Percentiles rank a stretch among this genome's conserved stretches.
Conservation (phyloP, 495 filamentous ascomycete genomes). For the Daldinia grandis region DNA sequence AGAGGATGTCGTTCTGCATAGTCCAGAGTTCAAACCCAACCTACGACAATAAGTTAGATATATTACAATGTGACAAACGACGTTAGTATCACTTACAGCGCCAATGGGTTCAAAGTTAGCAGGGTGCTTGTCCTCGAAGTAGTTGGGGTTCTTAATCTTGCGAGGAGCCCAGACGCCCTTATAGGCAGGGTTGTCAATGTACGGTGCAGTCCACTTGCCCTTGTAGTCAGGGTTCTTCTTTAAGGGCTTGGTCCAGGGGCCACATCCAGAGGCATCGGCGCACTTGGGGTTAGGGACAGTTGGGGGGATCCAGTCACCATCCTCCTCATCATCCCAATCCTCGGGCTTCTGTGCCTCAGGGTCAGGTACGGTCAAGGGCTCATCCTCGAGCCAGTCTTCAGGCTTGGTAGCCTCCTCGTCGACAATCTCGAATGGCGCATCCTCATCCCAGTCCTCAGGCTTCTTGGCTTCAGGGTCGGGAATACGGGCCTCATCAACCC, state of each 20-base stretch:
- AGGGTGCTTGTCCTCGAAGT: constrained; percentile 97
- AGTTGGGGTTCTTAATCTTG: constrained; percentile 97
- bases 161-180: constrained; percentile 94
- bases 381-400: constrained; percentile 95
- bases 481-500: constrained; percentile 93
- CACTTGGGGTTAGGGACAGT: constrained; percentile 96
- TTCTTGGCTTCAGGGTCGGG: constrained; percentile 92
- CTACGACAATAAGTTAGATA: constrained; percentile 52
- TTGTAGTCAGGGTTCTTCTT: constrained; percentile 98
- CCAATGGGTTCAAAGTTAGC: constrained; percentile 98
- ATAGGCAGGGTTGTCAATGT: constrained; percentile 98
- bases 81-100: constrained; percentile 69
- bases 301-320: constrained; percentile 98
- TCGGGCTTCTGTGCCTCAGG: constrained; percentile 98
- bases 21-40: constrained; percentile 99
- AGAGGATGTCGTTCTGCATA: constrained; percentile 98
- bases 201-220: constrained; percentile 95
- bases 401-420: constrained; percentile 93
- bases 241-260: constrained; percentile 89
- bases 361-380: constrained; percentile 85
- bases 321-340: constrained; percentile 99
- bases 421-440: constrained; percentile 92
- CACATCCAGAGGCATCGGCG: constrained; percentile 90
- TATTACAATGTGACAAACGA: background rate
- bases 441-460: constrained; percentile 99